Evolutionary conservation across 1,139 yeast genomes (phyloP).

Genomic region (Kodamaea plutei): DNA sequence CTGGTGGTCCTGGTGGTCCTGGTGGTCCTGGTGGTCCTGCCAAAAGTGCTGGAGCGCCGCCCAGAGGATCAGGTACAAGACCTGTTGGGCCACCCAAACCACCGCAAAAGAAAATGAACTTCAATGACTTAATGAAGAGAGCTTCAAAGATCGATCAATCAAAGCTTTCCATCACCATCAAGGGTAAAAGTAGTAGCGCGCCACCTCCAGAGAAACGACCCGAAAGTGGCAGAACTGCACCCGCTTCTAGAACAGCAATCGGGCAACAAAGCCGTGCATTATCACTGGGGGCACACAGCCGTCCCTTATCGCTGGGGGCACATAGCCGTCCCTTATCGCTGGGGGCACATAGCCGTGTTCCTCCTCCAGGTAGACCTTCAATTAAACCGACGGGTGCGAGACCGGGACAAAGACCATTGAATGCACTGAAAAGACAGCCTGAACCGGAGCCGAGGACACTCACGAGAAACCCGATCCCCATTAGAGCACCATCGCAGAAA

Average conservation of each 20-base stretch:
- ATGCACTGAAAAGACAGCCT: not conserved
- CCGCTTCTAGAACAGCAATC: conserved; percentile 8
- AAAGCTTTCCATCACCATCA: conserved; percentile 36
- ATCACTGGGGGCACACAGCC: too few species aligned
- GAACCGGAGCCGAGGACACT: not conserved
- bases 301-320: too few species aligned
- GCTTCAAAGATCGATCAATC: conserved; percentile 54
- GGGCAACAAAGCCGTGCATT: conserved; percentile 8
- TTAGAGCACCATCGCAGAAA: conserved; percentile 20
- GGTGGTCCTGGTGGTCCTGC: not conserved
- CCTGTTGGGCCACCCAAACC: conserved; percentile 7
- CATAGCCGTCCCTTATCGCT: not conserved
- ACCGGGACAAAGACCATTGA: conserved; percentile 3
- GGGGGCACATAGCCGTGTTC: not conserved
- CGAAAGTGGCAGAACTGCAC: not conserved
- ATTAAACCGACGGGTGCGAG: conserved; percentile 12
- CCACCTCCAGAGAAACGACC: conserved; percentile 23
- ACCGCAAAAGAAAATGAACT: conserved; percentile 49
- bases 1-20: not conserved
- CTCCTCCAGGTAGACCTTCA: conserved; percentile 3
- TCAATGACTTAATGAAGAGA: conserved; percentile 65
- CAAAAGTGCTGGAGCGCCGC: not conserved
- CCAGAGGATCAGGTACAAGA: not conserved
- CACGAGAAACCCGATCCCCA: conserved; percentile 22
- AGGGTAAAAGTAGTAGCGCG: conserved; percentile 21